Evolutionary conservation across 768 basidiomycete genomes (phyloP), one percentile per base, ranked within the genome.

Genomic region (Coprinopsis sp.): DNA sequence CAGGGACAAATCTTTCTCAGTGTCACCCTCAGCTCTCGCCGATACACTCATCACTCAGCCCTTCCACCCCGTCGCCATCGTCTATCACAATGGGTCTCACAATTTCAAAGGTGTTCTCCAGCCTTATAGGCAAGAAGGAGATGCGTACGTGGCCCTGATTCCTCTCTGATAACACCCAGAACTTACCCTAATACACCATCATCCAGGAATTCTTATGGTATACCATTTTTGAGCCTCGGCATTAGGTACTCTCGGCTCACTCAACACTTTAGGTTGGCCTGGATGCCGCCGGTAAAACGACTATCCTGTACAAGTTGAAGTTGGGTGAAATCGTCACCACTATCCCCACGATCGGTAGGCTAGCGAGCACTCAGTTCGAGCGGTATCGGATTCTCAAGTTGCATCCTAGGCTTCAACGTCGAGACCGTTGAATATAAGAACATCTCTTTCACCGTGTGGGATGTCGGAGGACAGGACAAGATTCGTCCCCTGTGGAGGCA

Each of bases 351-450:
- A 98, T 99, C 72, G 95, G 95, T 94, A 60, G 64, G 86, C 75
- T 51, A 28, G 50, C 16, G 44, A 34, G 52, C 33, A 48, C 40
- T 23, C 44, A 49, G 29, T 47, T 33, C 36, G 45, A 47, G 52
- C 41, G 47, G 47, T 23, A 10, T 22, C 39, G 49, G 49, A 57
- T 49, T 47, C 59, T 61, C 49, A 58, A 51, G 49, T 46, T 51
- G 43, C n/a, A 31, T 16, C 18, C 19, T 55, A 97, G 96, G 96
- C 50, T 99, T 99, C 79, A 99, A 99, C 66, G 96, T 99, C 58
- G 96, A 99, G 79, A 98, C 96, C 51, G 96, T 99, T 57, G 95
- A 98, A 70, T 98, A 99, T 76, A 98, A 97, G 81, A 99, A 98
- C 78, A 97, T 98, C 56, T 96, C 93, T 21, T 99, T 99, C 82